Conservation (phyloP, 495 filamentous ascomycete species). For the Lineolata rhizophorae region DNA sequence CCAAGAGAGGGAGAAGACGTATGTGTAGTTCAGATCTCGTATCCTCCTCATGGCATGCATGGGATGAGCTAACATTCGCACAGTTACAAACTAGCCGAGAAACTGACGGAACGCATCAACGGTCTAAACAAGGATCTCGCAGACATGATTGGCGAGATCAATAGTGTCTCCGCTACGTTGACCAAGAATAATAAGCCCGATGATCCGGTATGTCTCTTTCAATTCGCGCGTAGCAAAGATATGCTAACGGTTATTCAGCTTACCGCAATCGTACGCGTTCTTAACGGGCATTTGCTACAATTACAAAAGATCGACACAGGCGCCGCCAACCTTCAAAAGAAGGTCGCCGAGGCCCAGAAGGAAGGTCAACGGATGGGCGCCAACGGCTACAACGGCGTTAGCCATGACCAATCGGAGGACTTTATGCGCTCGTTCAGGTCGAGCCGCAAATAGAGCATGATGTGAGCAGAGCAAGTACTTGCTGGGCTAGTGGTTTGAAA, state of each 20-base stretch:
- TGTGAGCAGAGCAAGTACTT: too few species aligned
- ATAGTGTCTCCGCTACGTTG: slow-evolving; percentile 58
- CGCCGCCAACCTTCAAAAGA: slow-evolving; percentile 53
- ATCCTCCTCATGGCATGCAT: neutral
- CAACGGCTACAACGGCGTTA: slow-evolving; percentile 28
- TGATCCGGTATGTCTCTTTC: slow-evolving; percentile 52
- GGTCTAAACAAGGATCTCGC: slow-evolving; percentile 79
- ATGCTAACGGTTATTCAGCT: slow-evolving; percentile 32
- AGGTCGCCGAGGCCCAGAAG: slow-evolving; percentile 60
- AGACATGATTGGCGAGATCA: slow-evolving; percentile 97
- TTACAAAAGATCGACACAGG: slow-evolving; percentile 81
- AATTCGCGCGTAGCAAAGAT: slow-evolving; percentile 2
- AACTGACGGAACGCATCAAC: slow-evolving; percentile 63
- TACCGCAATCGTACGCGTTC: slow-evolving; percentile 77
- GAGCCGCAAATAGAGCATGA: slow-evolving; percentile 21
- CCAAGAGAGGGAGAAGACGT: slow-evolving; percentile 81
- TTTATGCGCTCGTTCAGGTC: slow-evolving; percentile 66
- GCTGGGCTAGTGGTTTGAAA: too few species aligned
- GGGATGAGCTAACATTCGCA: slow-evolving; percentile 3
- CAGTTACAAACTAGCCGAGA: slow-evolving; percentile 48
- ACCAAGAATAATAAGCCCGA: slow-evolving; percentile 75
- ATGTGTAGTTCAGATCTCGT: slow-evolving; percentile 17
- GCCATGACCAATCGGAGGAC: slow-evolving; percentile 48
- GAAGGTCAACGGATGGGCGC: slow-evolving; percentile 39
- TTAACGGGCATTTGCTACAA: slow-evolving; percentile 76